Percentiles rank a stretch among this genome's conserved stretches.
Evolutionary conservation across 2,329 filamentous ascomycete species (phyloP).

Genomic region (Sporothrix inflata): DNA sequence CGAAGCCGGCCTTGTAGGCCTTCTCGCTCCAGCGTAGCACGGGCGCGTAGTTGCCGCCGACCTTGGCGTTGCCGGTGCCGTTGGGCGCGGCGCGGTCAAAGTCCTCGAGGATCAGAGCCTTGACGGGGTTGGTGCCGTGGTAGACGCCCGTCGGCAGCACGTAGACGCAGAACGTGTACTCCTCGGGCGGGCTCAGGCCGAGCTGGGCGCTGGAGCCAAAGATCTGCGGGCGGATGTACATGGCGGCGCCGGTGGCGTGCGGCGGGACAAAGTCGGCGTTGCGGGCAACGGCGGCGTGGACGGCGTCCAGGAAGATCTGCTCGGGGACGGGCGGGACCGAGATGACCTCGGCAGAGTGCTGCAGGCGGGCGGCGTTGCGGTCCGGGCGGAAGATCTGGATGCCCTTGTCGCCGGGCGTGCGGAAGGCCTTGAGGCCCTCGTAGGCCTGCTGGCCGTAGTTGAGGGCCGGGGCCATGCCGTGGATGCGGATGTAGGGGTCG

Average conservation of each 20-base stretch:
- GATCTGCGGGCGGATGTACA: slow-evolving; percentile 89
- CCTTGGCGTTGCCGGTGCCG: slow-evolving; percentile 88
- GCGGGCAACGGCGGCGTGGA: slow-evolving; percentile 78
- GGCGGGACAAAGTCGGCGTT: slow-evolving; percentile 93
- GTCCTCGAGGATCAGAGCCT: slow-evolving; percentile 83
- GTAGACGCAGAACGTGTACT: slow-evolving; percentile 89
- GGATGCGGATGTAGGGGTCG: slow-evolving; percentile 83
- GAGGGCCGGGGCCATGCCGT: slow-evolving; percentile 91
- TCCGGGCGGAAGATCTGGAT: slow-evolving; percentile 89
- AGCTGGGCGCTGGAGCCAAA: slow-evolving; percentile 88
- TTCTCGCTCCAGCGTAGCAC: slow-evolving; percentile 86
- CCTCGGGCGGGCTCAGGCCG: slow-evolving; percentile 82
- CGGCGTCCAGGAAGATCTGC: slow-evolving; percentile 73
- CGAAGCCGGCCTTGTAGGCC: slow-evolving; percentile 76
- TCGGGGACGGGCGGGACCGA: slow-evolving; percentile 81
- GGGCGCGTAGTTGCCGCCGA: slow-evolving; percentile 95
- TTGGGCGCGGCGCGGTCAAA: slow-evolving; percentile 94
- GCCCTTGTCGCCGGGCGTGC: slow-evolving; percentile 65
- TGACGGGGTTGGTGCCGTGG: slow-evolving; percentile 86
- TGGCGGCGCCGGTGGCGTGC: slow-evolving; percentile 81
- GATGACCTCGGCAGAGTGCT: slow-evolving; percentile 80
- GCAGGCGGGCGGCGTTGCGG: slow-evolving; percentile 82
- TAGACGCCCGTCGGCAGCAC: slow-evolving; percentile 93
- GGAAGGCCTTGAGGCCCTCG: slow-evolving; percentile 98
- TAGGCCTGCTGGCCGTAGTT: slow-evolving; percentile 99